A percentile compares a stretch with the other conserved stretches of the same genome.
These are phyloP conservation scores for Coemansia sp. DNA, from an alignment of 192 early-diverging fungal genomes.

Conservation along the genomic window DNA sequence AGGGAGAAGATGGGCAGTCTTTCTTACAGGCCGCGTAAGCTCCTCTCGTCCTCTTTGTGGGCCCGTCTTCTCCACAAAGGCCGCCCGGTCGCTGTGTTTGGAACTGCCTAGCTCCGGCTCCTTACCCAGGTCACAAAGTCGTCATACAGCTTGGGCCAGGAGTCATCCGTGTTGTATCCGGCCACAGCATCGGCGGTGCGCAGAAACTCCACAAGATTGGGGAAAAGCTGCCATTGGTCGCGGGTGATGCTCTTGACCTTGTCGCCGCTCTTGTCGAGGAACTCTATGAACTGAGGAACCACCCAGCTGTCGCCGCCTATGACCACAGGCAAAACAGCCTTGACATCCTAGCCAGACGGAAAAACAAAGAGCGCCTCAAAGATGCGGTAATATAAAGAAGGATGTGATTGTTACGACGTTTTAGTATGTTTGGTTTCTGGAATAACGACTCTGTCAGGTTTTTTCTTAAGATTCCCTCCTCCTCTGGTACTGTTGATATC, in stretches of 20 bases:
- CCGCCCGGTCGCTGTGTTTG: too few relatives aligned
- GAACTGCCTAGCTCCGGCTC: slow-evolving; percentile 2
- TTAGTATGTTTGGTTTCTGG: too few relatives aligned
- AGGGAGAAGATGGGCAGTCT: background rate
- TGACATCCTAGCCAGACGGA: slow-evolving; percentile 31
- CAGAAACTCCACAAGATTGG: slow-evolving; percentile 33
- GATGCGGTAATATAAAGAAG: background rate
- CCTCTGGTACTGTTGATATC: background rate
- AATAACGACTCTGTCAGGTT: background rate
- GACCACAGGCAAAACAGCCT: slow-evolving; percentile 29
- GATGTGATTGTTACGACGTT: too few relatives aligned
- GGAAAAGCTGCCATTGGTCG: slow-evolving; percentile 52
- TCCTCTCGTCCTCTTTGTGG: too few relatives aligned
- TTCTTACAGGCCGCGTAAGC: too few relatives aligned
- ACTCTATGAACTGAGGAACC: slow-evolving; percentile 40
- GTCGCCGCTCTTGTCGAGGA: slow-evolving; percentile 28
- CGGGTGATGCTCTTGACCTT: slow-evolving; percentile 34
- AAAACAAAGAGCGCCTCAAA: background rate
- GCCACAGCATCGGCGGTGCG: slow-evolving; percentile 6
- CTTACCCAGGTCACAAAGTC: slow-evolving; percentile 41
- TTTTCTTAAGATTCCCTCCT: background rate
- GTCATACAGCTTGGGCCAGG: slow-evolving; percentile 53
- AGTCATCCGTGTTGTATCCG: slow-evolving; percentile 45
- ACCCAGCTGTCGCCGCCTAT: slow-evolving; percentile 15
- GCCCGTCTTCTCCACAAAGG: too few relatives aligned